phyloP scores from a whole-genome alignment of 1,284 basidiomycete species.

The Heterobasidion parviporum region DNA sequence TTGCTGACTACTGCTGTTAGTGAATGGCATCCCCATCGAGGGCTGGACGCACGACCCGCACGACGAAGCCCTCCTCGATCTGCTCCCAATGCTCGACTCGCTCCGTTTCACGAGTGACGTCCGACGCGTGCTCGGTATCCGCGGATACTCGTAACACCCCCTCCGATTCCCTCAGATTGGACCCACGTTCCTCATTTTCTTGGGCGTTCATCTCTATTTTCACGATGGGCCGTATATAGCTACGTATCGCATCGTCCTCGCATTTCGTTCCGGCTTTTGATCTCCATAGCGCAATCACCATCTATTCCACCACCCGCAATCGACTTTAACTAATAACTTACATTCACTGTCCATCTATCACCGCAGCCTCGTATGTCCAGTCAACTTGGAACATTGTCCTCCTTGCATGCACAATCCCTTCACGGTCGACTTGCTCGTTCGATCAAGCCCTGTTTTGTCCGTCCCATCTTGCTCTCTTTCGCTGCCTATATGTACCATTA shows the following conservation, averaged over 20 bases:
- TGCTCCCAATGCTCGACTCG: constrained; percentile 92
- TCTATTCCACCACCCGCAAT: not conserved
- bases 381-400: not conserved
- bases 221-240: not conserved
- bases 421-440: not conserved
- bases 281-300: not conserved
- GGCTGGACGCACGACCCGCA: constrained; percentile 98
- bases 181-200: not conserved
- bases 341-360: not conserved
- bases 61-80: constrained; percentile 93
- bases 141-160: constrained; percentile 32
- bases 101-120: constrained; percentile 95
- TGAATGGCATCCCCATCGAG: constrained; percentile 98
- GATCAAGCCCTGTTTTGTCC: not conserved
- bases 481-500: not conserved
- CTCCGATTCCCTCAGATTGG: not conserved
- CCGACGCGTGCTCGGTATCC: constrained; percentile 84
- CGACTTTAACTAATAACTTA: not conserved
- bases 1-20: constrained; percentile 23
- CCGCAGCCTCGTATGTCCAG: not conserved
- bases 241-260: not conserved
- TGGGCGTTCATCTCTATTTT: not conserved
- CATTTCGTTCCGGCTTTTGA: not conserved
- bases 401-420: not conserved
- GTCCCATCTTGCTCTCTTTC: not conserved